Conservation (phyloP, 176 grass and related monocot genomes). For the Cenchrus fungigraminus region DNA sequence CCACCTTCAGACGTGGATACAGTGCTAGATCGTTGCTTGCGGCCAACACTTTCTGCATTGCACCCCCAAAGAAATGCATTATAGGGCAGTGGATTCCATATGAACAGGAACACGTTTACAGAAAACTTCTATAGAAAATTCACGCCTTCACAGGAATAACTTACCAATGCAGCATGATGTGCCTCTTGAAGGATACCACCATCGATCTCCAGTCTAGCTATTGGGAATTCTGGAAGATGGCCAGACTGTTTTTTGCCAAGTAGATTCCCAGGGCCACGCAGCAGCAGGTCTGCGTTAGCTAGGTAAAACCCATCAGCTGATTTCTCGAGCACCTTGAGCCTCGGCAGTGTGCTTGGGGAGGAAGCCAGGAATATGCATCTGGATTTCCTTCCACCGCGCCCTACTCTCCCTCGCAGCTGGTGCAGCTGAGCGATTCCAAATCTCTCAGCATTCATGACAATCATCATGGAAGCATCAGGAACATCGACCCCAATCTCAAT, state of each 20-base stretch:
- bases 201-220: slow-evolving; percentile 95
- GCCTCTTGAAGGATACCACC: slow-evolving; percentile 84
- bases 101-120: neutral
- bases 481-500: slow-evolving; percentile 94
- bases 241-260: slow-evolving; percentile 95
- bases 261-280: slow-evolving; percentile 87
- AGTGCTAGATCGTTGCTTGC: slow-evolving; percentile 69
- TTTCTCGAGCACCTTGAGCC: slow-evolving; percentile 78
- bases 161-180: slow-evolving; percentile 82
- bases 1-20: slow-evolving; percentile 70
- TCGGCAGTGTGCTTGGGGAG: slow-evolving; percentile 51
- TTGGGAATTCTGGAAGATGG: slow-evolving; percentile 93
- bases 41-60: slow-evolving; percentile 75
- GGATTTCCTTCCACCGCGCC: slow-evolving; percentile 77
- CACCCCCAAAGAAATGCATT: slow-evolving; percentile 26
- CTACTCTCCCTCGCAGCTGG: slow-evolving; percentile 88
- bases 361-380: slow-evolving; percentile 80
- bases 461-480: slow-evolving; percentile 96
- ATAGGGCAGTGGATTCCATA: slow-evolving; percentile 12
- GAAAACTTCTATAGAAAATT: neutral
- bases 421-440: slow-evolving; percentile 94
- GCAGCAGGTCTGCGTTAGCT: slow-evolving; percentile 76
- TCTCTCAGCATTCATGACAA: slow-evolving; percentile 91
- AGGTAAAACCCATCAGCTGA: slow-evolving; percentile 90
- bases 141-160: neutral